Evolutionary conservation across 306 rosid species (phyloP), one percentile per base, ranked within the genome.

Genomic region (Quercus suber): DNA sequence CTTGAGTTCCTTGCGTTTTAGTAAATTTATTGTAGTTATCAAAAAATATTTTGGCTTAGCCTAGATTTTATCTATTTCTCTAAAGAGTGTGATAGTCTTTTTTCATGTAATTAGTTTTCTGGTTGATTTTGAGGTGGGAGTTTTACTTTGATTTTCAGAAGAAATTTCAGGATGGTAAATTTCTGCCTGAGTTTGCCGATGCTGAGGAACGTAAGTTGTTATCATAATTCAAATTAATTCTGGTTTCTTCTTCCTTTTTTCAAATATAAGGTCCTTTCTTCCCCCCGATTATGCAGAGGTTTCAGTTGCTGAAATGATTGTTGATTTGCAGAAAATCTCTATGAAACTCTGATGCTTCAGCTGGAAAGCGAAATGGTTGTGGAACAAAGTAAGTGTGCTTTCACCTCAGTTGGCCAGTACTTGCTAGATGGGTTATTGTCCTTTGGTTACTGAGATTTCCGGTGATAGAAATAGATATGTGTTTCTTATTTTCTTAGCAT

Each of bases 101-200:
- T 14, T 71, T 67, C 45, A 31, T 59, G 43, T 49, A 64, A 53
- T 78, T 30, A 28, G 3, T 13, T 80, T 67, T 70, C 17, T 55
- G 71, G 19, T 65, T 73, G 76, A n/a, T 61, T 68, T 35, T 83
- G 76, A 79, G 55, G 23, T 83, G 77, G 30, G 57, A 17, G 76
- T 84, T 71, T 75, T 28, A 37, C 59, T 69, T 65, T 57, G 79
- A 55, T 76, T 78, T 56, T 65, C 84, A 84, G 88, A 86, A 73
- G 79, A 86, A 73, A 59, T 82, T 84, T 78, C 89, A 79, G 58
- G 94, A 88, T 77, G 99, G 96, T 64, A 57, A 74, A 65, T 73
- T 83, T 64, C 91, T 90, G 69, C 97, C 97, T 1, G 97, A 95
- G 87, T 95, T 93, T 88, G 93, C 87, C 6, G 97, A 93, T 61